Base-by-base conservation (phyloP, 805 yeast species). In the Cyberlindnera meyerae region DNA sequence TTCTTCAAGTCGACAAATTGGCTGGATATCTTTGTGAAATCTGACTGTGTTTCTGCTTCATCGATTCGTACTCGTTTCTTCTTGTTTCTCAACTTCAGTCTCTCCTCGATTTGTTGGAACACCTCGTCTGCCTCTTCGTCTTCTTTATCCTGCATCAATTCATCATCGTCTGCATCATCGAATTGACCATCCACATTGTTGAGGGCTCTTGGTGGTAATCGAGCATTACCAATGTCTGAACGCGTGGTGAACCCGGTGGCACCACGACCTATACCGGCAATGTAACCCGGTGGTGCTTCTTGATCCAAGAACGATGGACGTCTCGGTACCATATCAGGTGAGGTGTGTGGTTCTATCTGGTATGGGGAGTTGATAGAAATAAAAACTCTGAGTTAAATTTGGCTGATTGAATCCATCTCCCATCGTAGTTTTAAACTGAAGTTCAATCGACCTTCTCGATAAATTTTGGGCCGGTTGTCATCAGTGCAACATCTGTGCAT, bases 261-360 rank as follows among this genome's bases (percentile, higher is more conserved):
- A 18, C 98, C 98, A 54, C 98, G 69, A 0, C 97, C 97, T 7
- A 88, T 61, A 18, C 98, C 98, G 4, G 97, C 82, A 27, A 88
- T 73, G 55, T 90, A 90, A 6, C 94, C 95, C 2, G 82, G 74
- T 0, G 98, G 98, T 1, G 97, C 82, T 43, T 78, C 77, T 62
- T 83, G 86, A 52, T 82, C 87, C 32, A 90, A 65, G 60, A 93
- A 93, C 5, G 48, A 44, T 2, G 41, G 44, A 9, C 48, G 33
- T 29, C 36, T 32, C 15, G 18, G 27, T 8, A 17, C 22, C 39
- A 36, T 36, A n/a, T n/a, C n/a, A n/a, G n/a, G n/a, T n/a, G n/a
- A 9, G 7, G 22, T 20, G 22, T 20, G 9, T 20, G 22, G 9
- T 20, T 20, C 22, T 20, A 9, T 20, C n/a, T n/a, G n/a, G n/a